A percentile compares a stretch with the other conserved stretches of the same genome.
phyloP scores from a whole-genome alignment of 352 stramenopile genomes.

The Globisporangium apiculatum region DNA sequence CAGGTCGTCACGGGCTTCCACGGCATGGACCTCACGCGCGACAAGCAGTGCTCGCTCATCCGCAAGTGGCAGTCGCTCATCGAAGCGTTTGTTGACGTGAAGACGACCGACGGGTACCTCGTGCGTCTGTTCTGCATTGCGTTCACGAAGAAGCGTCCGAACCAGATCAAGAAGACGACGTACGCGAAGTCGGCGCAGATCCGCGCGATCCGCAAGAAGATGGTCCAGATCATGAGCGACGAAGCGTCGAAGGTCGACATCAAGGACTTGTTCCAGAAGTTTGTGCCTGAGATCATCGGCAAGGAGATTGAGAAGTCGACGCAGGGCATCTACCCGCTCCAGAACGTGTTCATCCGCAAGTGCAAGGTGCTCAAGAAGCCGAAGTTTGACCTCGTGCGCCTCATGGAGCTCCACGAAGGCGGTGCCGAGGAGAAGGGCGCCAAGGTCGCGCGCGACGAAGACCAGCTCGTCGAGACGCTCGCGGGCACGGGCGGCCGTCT shows the following conservation, averaged over 20 bases:
- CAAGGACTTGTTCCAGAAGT: conserved; percentile 99
- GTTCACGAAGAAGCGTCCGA: conserved; percentile 99
- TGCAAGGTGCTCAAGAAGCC: conserved; percentile 99
- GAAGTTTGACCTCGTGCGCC: conserved; percentile 99
- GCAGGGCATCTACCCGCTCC: conserved; percentile 97
- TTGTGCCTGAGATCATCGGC: conserved; percentile 97
- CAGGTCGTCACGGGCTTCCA: conserved; percentile 87
- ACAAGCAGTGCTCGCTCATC: conserved; percentile 99
- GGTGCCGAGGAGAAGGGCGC: conserved; percentile 89
- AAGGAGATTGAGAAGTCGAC: conserved; percentile 98
- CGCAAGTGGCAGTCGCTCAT: conserved; percentile 99
- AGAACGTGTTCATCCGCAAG: conserved; percentile 99
- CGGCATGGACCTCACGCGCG: conserved; percentile 93
- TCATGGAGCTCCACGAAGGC: conserved; percentile 99
- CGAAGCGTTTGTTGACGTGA: conserved; percentile 98
- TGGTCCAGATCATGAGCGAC: conserved; percentile 97
- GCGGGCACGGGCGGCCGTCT: conserved; percentile 83
- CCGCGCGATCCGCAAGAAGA: conserved; percentile 97
- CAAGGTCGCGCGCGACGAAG: conserved; percentile 83
- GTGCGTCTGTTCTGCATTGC: conserved; percentile 99
- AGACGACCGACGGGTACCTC: conserved; percentile 99
- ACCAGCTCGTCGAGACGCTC: conserved; percentile 85
- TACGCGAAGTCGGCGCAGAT: conserved; percentile 98
- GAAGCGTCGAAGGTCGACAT: conserved; percentile 98
- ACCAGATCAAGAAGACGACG: conserved; percentile 99